phyloP scores from a whole-genome alignment of 208 protist species.

The Histomonas meleagridis region DNA sequence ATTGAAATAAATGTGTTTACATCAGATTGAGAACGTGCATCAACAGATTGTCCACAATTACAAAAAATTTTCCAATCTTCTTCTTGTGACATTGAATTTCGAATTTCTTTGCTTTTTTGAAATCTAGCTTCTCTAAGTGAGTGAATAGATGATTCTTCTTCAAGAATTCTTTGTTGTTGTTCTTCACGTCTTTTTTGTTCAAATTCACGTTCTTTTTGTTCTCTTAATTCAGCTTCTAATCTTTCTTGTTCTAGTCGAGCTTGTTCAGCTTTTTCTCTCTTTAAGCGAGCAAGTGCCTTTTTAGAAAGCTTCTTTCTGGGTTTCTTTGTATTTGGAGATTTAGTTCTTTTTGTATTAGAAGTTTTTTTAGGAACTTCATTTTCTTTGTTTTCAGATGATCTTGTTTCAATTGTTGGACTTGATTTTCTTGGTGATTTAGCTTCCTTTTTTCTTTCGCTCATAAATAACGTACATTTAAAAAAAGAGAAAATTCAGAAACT shows the following conservation, averaged over 20 bases:
- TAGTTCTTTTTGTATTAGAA: too few relatives aligned
- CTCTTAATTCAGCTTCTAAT: background rate
- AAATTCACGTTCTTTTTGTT: background rate
- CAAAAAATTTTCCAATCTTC: constrained; percentile 19
- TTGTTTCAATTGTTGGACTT: background rate
- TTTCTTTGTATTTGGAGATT: background rate
- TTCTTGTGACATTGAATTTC: background rate
- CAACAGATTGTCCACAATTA: constrained; percentile 2
- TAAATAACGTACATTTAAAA: too few relatives aligned
- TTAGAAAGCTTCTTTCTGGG: background rate
- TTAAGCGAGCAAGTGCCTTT: background rate
- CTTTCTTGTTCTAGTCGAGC: background rate
- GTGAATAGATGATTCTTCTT: background rate
- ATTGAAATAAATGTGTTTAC: constrained; percentile 5
- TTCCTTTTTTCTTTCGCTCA: too few relatives aligned
- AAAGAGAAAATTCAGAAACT: too few relatives aligned
- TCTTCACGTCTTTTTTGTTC: constrained; percentile 2
- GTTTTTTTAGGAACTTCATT: background rate
- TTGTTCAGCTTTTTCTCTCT: background rate
- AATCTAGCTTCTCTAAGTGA: background rate
- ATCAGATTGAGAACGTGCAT: background rate
- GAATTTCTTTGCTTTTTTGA: background rate
- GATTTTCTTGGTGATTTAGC: too few relatives aligned
- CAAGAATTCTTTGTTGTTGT: background rate
- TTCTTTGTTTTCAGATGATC: background rate